A percentile compares a stretch with the other conserved stretches of the same genome.
These are phyloP conservation scores for Trifolium pratense DNA, from an alignment of 306 rosid genomes.

Conservation along the genomic window DNA sequence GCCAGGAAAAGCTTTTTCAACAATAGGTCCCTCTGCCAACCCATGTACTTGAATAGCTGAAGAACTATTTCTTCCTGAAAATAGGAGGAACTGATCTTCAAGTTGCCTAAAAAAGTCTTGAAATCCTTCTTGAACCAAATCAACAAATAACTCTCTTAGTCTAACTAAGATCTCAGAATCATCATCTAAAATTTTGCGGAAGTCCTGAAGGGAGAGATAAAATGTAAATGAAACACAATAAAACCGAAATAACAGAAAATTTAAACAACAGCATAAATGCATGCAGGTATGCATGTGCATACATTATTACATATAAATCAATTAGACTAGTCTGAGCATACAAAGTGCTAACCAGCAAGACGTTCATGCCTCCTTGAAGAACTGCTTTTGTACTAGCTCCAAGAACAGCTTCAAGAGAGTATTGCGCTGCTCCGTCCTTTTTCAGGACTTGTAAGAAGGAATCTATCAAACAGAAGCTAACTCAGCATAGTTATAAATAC, in stretches of 20 bases:
- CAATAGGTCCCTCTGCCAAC: conserved; percentile 66
- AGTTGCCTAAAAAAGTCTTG: conserved; percentile 81
- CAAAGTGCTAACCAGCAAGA: conserved; percentile 65
- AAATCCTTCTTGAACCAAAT: conserved; percentile 96
- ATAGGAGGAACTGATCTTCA: conserved; percentile 66
- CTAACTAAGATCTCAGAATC: conserved; percentile 62
- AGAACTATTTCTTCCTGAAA: conserved; percentile 69
- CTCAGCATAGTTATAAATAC: conserved; percentile 24
- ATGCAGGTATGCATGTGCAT: conserved; percentile 19
- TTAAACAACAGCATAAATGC: conserved; percentile 18
- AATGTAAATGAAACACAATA: conserved; percentile 39
- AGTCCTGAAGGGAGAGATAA: conserved; percentile 63
- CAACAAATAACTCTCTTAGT: conserved; percentile 62
- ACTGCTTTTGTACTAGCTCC: conserved; percentile 78
- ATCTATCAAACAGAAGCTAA: conserved; percentile 57
- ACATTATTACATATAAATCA: conserved; percentile 23
- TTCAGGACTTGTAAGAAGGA: conserved; percentile 71
- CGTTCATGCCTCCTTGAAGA: conserved; percentile 81
- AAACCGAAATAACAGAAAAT: conserved; percentile 28
- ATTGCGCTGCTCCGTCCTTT: conserved; percentile 62
- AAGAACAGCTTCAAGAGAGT: conserved; percentile 66
- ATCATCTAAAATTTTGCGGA: conserved; percentile 74
- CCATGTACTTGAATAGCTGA: conserved; percentile 59
- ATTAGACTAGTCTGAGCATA: conserved; percentile 35
- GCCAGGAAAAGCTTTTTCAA: conserved; percentile 75